phyloP scores from a whole-genome alignment of 129 eudicot species.

The Chrysanthemum seticuspe region DNA sequence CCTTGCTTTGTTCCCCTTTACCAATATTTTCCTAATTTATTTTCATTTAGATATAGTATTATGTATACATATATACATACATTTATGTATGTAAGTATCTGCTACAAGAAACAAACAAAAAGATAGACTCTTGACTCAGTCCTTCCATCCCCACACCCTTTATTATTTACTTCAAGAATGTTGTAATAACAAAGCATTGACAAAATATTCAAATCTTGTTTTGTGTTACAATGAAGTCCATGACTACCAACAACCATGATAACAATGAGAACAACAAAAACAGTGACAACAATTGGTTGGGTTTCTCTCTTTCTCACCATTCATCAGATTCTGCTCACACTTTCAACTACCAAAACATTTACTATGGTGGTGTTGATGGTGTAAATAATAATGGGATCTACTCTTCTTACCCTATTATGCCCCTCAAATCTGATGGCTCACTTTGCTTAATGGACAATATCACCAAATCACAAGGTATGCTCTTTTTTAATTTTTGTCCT shows the following conservation, averaged over 20 bases:
- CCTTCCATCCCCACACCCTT: slow-evolving; percentile 13
- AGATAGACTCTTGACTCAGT: slow-evolving; percentile 16
- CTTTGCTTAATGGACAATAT: slow-evolving; percentile 69
- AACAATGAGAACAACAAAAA: slow-evolving; percentile 30
- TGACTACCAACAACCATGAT: slow-evolving; percentile 34
- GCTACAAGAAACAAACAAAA: slow-evolving; percentile 47
- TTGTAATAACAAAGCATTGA: slow-evolving; percentile 47
- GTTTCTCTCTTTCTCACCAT: slow-evolving; percentile 78
- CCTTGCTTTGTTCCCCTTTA: slow-evolving; percentile 64
- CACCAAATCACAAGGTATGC: slow-evolving; percentile 42
- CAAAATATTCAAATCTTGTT: slow-evolving; percentile 11
- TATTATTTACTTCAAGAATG: slow-evolving; percentile 27
- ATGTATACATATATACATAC: slow-evolving; percentile 20
- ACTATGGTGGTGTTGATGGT: slow-evolving; percentile 48
- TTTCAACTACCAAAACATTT: slow-evolving; percentile 51
- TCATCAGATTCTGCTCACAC: slow-evolving; percentile 24
- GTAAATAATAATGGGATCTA: slow-evolving; percentile 43
- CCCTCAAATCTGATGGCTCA: slow-evolving; percentile 82
- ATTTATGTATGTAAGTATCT: slow-evolving; percentile 4
- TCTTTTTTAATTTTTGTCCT: background rate
- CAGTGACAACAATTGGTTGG: slow-evolving; percentile 58
- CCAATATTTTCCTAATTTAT: slow-evolving; percentile 42
- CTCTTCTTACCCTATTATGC: slow-evolving; percentile 59
- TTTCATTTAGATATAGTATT: slow-evolving; percentile 19
- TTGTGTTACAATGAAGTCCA: slow-evolving; percentile 49